Percentiles rank a stretch among this genome's conserved stretches.
Evolutionary conservation across 2,329 filamentous ascomycete genomes (phyloP).

Genomic region (Dactylellina leptospora): DNA sequence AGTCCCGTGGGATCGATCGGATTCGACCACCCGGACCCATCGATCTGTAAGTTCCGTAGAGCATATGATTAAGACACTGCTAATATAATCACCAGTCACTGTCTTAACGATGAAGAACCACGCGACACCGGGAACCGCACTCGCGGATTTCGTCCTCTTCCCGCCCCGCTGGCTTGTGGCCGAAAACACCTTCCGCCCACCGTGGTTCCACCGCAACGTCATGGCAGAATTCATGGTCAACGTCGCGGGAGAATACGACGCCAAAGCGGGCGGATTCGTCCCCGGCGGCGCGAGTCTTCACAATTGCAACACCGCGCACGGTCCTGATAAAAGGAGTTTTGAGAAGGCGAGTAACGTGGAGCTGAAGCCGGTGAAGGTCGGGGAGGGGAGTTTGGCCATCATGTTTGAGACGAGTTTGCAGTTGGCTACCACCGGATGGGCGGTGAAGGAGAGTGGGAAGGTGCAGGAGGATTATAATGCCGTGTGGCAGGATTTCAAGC

Average conservation of each 20-base stretch:
- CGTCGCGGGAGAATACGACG: constrained; percentile 70
- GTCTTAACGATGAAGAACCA: constrained; percentile 69
- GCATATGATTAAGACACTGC: neutral
- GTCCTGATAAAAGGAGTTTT: constrained; percentile 68
- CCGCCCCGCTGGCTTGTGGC: constrained; percentile 71
- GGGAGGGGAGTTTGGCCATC: constrained; percentile 67
- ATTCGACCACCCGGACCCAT: constrained; percentile 80
- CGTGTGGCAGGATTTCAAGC: constrained; percentile 76
- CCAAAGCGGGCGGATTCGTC: constrained; percentile 68
- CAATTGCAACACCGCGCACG: constrained; percentile 76
- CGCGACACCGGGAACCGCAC: constrained; percentile 69
- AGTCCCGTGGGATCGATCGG: constrained; percentile 77
- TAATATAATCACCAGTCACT: constrained; percentile 62
- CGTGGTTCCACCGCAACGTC: constrained; percentile 72
- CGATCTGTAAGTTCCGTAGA: constrained; percentile 65
- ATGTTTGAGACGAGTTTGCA: constrained; percentile 66
- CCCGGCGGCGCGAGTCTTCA: constrained; percentile 72
- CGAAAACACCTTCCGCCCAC: constrained; percentile 70
- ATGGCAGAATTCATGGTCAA: constrained; percentile 74
- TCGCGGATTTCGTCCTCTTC: constrained; percentile 73
- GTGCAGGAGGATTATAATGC: constrained; percentile 78
- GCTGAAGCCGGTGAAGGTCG: constrained; percentile 67
- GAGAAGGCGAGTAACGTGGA: constrained; percentile 66
- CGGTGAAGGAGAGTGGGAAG: constrained; percentile 74
- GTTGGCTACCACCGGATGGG: constrained; percentile 78